These are phyloP conservation scores for Dendrocalamus latiflorus DNA, from an alignment of 202 grass and related monocot species.

Conservation along the genomic window DNA sequence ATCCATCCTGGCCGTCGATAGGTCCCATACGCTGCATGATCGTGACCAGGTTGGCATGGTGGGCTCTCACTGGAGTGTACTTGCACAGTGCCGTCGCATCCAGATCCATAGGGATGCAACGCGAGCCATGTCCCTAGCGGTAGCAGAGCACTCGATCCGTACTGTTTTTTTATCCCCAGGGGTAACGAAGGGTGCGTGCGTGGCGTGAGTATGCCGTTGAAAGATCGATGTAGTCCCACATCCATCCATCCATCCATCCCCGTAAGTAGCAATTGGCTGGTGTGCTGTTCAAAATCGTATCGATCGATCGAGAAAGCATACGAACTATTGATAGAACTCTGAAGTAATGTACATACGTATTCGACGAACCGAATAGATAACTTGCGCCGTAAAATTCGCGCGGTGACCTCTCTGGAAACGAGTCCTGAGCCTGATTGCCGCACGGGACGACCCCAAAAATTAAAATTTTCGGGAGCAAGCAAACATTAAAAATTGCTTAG, in stretches of 20 bases:
- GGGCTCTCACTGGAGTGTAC: slow-evolving; percentile 14
- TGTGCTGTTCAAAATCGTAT: too few species aligned
- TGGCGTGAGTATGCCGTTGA: neutral
- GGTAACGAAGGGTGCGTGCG: neutral
- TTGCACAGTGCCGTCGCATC: slow-evolving; percentile 33
- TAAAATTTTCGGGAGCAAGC: too few species aligned
- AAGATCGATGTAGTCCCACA: neutral
- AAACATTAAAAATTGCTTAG: slow-evolving; percentile 34
- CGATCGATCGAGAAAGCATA: neutral
- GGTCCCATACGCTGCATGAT: neutral
- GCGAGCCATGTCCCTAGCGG: neutral
- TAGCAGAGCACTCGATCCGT: neutral
- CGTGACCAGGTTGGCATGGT: neutral
- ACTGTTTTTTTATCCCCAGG: neutral
- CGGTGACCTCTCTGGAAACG: neutral
- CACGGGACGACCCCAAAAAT: too few species aligned
- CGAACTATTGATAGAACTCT: neutral
- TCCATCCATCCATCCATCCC: neutral
- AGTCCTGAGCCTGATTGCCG: neutral
- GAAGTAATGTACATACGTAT: neutral
- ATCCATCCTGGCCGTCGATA: neutral
- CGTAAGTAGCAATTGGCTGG: neutral
- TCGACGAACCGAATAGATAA: neutral
- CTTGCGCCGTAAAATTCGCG: neutral
- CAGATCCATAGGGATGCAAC: slow-evolving; percentile 26